These are phyloP conservation scores for Monosporascus sp. DNA, from an alignment of 2,329 filamentous ascomycete genomes.

Conservation along the genomic window DNA sequence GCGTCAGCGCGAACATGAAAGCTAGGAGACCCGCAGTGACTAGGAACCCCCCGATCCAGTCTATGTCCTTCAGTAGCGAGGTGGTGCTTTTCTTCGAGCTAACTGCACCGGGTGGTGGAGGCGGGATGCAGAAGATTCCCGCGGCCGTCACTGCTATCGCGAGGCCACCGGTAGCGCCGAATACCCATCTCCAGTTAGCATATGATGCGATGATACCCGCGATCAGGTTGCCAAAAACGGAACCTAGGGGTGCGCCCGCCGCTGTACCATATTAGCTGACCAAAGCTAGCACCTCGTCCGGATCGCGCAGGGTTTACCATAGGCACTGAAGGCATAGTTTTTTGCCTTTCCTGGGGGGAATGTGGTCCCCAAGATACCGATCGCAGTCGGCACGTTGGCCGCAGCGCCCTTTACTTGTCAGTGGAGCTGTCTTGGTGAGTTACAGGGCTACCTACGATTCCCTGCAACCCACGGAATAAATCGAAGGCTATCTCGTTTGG, in stretches of 20 bases:
- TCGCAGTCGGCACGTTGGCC: slow-evolving; percentile 65
- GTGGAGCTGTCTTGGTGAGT: neutral
- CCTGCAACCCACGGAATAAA: slow-evolving; percentile 61
- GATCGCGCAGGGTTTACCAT: slow-evolving; percentile 35
- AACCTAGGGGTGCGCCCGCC: slow-evolving; percentile 60
- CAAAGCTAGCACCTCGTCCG: neutral
- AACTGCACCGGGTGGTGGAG: slow-evolving; percentile 32
- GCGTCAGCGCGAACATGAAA: slow-evolving; percentile 61
- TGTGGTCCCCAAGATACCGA: slow-evolving; percentile 64
- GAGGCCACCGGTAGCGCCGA: slow-evolving; percentile 59
- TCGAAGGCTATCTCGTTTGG: slow-evolving; percentile 65
- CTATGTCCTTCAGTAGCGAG: slow-evolving; percentile 44
- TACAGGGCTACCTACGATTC: slow-evolving; percentile 39
- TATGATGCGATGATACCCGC: slow-evolving; percentile 61
- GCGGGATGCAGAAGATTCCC: slow-evolving; percentile 56
- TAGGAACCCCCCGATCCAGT: slow-evolving; percentile 62
- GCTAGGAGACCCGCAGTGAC: slow-evolving; percentile 59
- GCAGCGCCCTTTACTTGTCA: slow-evolving; percentile 49
- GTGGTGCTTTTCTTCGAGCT: slow-evolving; percentile 14
- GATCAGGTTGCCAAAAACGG: slow-evolving; percentile 60
- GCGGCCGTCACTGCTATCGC: slow-evolving; percentile 51
- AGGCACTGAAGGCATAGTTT: slow-evolving; percentile 65
- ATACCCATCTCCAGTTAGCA: slow-evolving; percentile 62
- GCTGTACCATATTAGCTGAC: slow-evolving; percentile 28
- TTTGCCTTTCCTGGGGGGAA: slow-evolving; percentile 65